phyloP scores from a whole-genome alignment of 2,329 filamentous ascomycete species.

The Tolypocladium amazonense region DNA sequence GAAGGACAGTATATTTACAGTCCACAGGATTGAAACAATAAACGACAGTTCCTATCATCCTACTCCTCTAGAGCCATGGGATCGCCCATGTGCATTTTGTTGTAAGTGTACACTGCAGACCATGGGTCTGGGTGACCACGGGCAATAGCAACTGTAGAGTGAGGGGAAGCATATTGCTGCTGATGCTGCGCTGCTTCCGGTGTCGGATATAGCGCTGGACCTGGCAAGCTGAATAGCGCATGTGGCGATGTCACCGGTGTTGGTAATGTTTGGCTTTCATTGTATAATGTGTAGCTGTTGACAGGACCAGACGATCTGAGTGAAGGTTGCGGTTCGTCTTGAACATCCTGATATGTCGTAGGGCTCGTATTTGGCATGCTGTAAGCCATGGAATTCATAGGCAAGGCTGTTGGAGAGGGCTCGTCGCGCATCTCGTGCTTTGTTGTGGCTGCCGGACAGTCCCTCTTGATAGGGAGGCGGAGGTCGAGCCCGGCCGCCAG shows the following conservation, averaged over 20 bases:
- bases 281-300: neutral
- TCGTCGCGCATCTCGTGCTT: constrained; percentile 1
- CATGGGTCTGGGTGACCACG: neutral
- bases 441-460: constrained; percentile 2
- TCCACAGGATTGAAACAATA: neutral
- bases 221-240: neutral
- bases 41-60: neutral
- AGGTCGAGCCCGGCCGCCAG: constrained; percentile 1
- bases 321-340: neutral
- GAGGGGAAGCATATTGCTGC: neutral
- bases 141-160: neutral
- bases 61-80: neutral
- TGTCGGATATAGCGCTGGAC: neutral
- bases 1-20: neutral
- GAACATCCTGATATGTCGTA: neutral
- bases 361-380: neutral
- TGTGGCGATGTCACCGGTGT: neutral
- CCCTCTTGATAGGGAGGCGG: constrained; percentile 4
- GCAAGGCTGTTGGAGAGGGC: neutral
- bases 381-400: neutral
- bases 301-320: neutral
- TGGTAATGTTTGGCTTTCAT: neutral
- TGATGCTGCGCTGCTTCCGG: neutral
- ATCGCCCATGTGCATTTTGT: neutral
- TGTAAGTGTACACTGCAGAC: neutral